Base-by-base conservation (phyloP, 306 rosid genomes). In the Fagus sylvatica region DNA sequence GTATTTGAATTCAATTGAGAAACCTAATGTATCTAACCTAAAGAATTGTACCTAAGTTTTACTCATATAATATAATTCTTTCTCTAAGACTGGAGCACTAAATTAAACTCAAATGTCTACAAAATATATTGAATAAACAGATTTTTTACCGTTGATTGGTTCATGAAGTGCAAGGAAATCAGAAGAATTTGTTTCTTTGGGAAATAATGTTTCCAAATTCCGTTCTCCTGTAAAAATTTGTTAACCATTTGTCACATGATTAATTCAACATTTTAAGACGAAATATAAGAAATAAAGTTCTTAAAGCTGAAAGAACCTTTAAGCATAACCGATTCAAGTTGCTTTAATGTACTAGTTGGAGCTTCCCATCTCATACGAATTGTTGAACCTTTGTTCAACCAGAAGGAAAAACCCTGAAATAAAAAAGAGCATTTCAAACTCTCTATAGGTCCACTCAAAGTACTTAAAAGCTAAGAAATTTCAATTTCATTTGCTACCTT, bases 331-430 rank as follows among this genome's bases (percentile, higher is more conserved):
- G 86, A 88, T 75, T 85, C 81, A 1, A 88, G 82, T 53, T 76
- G 78, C 74, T 79, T 81, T 67, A 89, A 12, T 54, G 11, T 61
- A 49, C 79, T 79, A n/a, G 83, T 74, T 1, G 79, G 88, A 79
- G 93, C 88, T 82, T 91, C 89, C 89, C 87, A 82, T 76, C 87
- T 89, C 81, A 88, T 72, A 55, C 46, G 73, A 19, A 93, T 80
- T 6, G 69, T 85, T 11, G 98, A 91, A 66, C 98, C 98, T 73
- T 82, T 79, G 85, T 91, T 93, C 72, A 91, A 64, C 96, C 98
- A 93, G 78, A 85, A 69, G 30, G 90, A 84, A 88, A 79, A 87
- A 1, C 91, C 93, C 98, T 89, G 84, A 75, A 10, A 64, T 6
- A 69, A 28, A 39, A 39, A 2, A 33, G 28, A 39, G 6, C 33